Base-by-base conservation (phyloP, 2,329 filamentous ascomycete genomes). In the Fusarium sambucinum region DNA sequence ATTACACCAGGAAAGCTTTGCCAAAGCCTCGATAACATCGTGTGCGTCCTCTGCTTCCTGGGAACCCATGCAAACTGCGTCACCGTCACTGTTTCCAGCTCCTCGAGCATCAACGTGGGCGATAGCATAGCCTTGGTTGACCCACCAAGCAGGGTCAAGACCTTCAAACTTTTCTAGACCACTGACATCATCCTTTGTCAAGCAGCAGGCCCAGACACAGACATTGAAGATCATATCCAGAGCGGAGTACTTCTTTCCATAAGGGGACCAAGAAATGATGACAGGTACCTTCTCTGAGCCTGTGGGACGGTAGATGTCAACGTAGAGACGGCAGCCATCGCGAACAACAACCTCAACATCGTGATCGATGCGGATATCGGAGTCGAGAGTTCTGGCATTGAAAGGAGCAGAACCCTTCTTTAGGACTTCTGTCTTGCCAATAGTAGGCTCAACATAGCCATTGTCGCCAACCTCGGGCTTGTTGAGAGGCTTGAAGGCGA, bases 1-100 rank as follows among this genome's bases (percentile, higher is more conserved):
- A 14, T 74, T 76, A 21, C 74, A 76, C 77, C 76, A 78, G 2
- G 61, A 44, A 37, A 77, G 55, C 52, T 73, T 72, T 4, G 77
- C 69, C 1, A 77, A 56, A 3, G 68, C 71, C 37, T 78, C 75
- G 17, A 70, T 63, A 3, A 61, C 56, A 59, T 70, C 68, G 17
- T 71, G 50, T 2, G 55, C 56, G 23, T 78, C 77, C 21, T 72
- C 66, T 2, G 63, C 74, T 27, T 58, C 70, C 6, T 69, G 61
- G 1, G 48, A 21, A 2, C 66, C 66, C 66, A 69, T 63, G 1
- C 66, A 69, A 2, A 66, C 66, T 17, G 66, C 40, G 19, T 66
- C 61, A 2, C 30, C 50, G 4, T 52, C 59, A 3, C 59, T 63
- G 5, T 42, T 50, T 1, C 52, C 47, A 10, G 52, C 52, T 8